A percentile compares a stretch with the other conserved stretches of the same genome.
phyloP scores from a whole-genome alignment of 176 grass and related monocot genomes.

The Carex littledalei region DNA sequence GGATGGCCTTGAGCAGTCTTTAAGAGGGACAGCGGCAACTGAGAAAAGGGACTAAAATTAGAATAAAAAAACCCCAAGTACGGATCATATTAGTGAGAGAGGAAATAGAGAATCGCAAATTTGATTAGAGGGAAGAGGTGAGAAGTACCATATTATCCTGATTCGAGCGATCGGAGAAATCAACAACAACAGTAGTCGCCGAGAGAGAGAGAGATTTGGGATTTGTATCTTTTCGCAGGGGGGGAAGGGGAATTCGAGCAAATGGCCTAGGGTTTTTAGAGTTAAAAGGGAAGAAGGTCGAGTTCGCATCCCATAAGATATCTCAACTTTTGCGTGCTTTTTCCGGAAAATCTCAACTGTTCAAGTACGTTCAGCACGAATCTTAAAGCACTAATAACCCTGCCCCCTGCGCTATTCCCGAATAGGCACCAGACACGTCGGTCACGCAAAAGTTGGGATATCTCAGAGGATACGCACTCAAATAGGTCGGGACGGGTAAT shows the following conservation, averaged over 20 bases:
- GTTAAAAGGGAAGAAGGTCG: too few relatives aligned
- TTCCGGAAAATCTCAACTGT: too few relatives aligned
- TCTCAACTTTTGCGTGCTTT: too few relatives aligned
- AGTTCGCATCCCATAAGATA: too few relatives aligned
- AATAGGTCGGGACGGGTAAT: too few relatives aligned
- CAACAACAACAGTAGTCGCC: conserved; percentile 19
- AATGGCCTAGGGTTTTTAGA: conserved; percentile 5
- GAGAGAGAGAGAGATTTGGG: neutral
- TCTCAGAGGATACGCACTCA: too few relatives aligned
- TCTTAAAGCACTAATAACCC: too few relatives aligned
- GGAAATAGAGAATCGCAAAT: neutral
- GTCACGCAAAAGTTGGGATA: too few relatives aligned
- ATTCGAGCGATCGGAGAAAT: neutral
- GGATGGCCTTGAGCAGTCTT: conserved; percentile 99
- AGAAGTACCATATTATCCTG: neutral
- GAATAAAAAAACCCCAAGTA: conserved; percentile 7
- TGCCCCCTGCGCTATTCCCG: too few relatives aligned
- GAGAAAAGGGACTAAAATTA: conserved; percentile 40
- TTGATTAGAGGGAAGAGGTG: neutral
- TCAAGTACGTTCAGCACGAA: too few relatives aligned
- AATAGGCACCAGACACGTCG: too few relatives aligned
- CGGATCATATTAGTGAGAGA: neutral
- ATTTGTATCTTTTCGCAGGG: conserved; percentile 11
- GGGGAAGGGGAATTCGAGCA: neutral
- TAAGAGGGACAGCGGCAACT: conserved; percentile 94